These are phyloP conservation scores for Cladosporium oxysporum DNA, from an alignment of 2,329 filamentous ascomycete species.

Conservation along the genomic window DNA sequence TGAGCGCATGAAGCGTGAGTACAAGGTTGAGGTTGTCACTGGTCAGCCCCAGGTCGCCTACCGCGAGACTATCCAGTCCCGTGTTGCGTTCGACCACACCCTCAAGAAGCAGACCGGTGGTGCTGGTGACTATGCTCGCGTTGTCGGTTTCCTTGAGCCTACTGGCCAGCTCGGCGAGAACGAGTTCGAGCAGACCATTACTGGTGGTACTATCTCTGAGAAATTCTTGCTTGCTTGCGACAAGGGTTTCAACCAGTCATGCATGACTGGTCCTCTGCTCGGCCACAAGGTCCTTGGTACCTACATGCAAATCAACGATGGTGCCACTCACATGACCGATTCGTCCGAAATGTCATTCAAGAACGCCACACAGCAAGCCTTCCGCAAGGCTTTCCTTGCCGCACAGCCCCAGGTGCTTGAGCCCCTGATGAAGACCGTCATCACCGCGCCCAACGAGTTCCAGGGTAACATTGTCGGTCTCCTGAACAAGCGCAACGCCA, in stretches of 20 bases:
- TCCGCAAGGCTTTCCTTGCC: conserved; percentile 86
- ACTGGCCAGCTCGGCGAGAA: conserved; percentile 72
- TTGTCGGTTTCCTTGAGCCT: conserved; percentile 89
- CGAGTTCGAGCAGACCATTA: conserved; percentile 81
- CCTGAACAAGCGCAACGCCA: conserved; percentile 93
- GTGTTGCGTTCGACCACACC: conserved; percentile 84
- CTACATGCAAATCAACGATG: conserved; percentile 91
- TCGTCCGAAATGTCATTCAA: conserved; percentile 97
- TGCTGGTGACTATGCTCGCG: conserved; percentile 91
- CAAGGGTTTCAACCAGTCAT: conserved; percentile 86
- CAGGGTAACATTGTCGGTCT: conserved; percentile 93
- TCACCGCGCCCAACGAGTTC: conserved; percentile 95
- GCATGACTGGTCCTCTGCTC: conserved; percentile 83
- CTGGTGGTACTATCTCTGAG: conserved; percentile 88
- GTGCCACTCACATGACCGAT: conserved; percentile 95
- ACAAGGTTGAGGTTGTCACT: conserved; percentile 93
- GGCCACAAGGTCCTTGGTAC: conserved; percentile 91
- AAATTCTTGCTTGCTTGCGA: conserved; percentile 94
- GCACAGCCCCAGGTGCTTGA: conserved; percentile 84
- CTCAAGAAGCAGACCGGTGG: conserved; percentile 95
- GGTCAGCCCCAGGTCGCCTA: conserved; percentile 96
- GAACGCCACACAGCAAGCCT: conserved; percentile 90
- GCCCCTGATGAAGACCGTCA: conserved; percentile 96
- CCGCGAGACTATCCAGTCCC: conserved; percentile 83
- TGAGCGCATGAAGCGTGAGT: conserved; percentile 94